phyloP scores from a whole-genome alignment of 306 rosid genomes.

The Prosopis cineraria region DNA sequence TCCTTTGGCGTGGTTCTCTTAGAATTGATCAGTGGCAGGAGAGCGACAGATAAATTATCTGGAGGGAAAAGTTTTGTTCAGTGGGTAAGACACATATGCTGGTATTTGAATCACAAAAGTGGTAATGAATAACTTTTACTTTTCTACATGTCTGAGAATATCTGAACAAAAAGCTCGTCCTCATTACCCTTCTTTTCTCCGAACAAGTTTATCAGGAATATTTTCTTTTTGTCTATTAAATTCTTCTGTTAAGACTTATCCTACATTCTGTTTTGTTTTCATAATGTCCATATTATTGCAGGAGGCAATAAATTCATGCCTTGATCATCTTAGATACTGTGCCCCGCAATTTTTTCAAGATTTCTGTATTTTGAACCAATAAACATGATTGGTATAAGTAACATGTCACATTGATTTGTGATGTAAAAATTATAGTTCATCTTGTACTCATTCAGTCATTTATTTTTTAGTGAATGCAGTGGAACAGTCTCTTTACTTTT shows the following conservation, averaged over 20 bases:
- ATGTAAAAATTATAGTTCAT: neutral
- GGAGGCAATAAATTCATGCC: neutral
- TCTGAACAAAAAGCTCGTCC: neutral
- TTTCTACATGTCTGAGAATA: neutral
- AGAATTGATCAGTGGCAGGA: slow-evolving; percentile 30
- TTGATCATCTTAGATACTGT: neutral
- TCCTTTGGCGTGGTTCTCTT: slow-evolving; percentile 32
- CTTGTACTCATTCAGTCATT: neutral
- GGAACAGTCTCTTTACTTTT: neutral
- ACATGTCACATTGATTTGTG: neutral
- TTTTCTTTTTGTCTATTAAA: neutral
- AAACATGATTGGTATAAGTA: neutral
- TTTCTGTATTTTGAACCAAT: neutral
- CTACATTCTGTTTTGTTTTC: neutral
- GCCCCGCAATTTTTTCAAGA: neutral
- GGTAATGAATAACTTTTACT: neutral
- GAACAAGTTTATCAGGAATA: neutral
- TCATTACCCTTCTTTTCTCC: neutral
- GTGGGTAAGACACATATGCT: slow-evolving; percentile 20
- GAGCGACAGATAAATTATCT: slow-evolving; percentile 1
- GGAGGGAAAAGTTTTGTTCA: slow-evolving; percentile 16
- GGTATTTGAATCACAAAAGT: neutral
- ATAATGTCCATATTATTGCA: neutral
- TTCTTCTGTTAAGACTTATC: neutral
- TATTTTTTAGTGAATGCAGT: neutral